A percentile compares a stretch with the other conserved stretches of the same genome.
phyloP scores from a whole-genome alignment of 306 rosid species.

The Fagus sylvatica region DNA sequence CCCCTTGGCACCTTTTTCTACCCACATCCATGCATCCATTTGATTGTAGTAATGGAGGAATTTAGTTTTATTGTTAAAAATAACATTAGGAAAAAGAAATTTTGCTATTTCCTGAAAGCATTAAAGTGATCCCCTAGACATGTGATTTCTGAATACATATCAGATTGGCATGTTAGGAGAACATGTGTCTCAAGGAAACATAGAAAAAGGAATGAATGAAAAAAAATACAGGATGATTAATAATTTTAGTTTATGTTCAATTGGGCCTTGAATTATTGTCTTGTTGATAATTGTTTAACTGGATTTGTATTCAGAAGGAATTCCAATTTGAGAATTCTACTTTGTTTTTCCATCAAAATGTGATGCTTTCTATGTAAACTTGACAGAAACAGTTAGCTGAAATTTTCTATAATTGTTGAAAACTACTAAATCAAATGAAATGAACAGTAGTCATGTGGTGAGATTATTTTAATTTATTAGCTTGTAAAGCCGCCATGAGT shows the following conservation, averaged over 20 bases:
- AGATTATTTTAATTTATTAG: not conserved
- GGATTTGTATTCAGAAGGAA: not conserved
- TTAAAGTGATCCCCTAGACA: not conserved
- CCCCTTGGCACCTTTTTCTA: not conserved
- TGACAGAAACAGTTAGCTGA: not conserved
- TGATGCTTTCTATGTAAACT: not conserved
- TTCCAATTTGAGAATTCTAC: not conserved
- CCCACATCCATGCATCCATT: no score
- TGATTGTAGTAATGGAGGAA: not conserved
- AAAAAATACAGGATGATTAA: not conserved
- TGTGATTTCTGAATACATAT: no score
- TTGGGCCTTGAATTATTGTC: not conserved
- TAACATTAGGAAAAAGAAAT: not conserved
- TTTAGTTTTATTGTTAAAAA: not conserved
- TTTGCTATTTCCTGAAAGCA: not conserved
- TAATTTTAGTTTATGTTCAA: not conserved
- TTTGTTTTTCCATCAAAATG: not conserved
- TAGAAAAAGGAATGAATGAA: no score
- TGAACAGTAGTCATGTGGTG: not conserved
- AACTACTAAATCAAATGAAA: not conserved
- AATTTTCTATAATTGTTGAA: not conserved
- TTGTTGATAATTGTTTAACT: not conserved
- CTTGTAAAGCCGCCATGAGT: not conserved
- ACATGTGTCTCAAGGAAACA: no score
- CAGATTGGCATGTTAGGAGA: no score